Evolutionary conservation across 2,329 filamentous ascomycete genomes (phyloP).

Genomic region (Pseudogymnoascus sp.): DNA sequence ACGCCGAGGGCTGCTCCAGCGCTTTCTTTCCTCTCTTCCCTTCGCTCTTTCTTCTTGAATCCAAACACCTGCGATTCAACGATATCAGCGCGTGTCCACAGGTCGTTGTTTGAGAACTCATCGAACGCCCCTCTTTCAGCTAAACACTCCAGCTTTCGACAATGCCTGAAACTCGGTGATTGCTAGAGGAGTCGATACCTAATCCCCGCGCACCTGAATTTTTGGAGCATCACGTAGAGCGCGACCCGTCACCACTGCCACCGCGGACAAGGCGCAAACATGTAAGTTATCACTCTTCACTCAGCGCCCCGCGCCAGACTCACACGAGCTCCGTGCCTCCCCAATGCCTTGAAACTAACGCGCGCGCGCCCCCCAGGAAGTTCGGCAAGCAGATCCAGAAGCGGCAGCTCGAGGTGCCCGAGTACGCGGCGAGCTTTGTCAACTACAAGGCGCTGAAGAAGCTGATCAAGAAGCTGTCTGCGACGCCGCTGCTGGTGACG

Average conservation of each 20-base stretch:
- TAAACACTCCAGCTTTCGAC: not conserved
- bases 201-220: not conserved
- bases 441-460: slow-evolving; percentile 99
- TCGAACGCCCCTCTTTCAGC: not conserved
- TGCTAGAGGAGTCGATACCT: not conserved
- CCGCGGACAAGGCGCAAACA: not conserved
- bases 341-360: not conserved
- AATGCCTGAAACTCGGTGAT: not conserved
- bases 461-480: slow-evolving; percentile 97
- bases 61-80: too few species aligned
- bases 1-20: not conserved
- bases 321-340: too few species aligned
- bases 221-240: not conserved
- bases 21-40: not conserved
- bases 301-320: too few species aligned
- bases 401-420: slow-evolving; percentile 94
- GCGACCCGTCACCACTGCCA: not conserved
- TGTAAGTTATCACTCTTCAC: not conserved
- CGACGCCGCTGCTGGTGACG: slow-evolving; percentile 74
- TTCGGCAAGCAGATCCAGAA: slow-evolving; percentile 99
- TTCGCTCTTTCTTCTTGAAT: too few species aligned
- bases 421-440: slow-evolving; percentile 98
- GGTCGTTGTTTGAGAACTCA: not conserved
- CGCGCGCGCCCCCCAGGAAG: slow-evolving; percentile 57
- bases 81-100: too few species aligned